Conservation (phyloP, 1,284 basidiomycete genomes). For the Trichosporon asahii region DNA sequence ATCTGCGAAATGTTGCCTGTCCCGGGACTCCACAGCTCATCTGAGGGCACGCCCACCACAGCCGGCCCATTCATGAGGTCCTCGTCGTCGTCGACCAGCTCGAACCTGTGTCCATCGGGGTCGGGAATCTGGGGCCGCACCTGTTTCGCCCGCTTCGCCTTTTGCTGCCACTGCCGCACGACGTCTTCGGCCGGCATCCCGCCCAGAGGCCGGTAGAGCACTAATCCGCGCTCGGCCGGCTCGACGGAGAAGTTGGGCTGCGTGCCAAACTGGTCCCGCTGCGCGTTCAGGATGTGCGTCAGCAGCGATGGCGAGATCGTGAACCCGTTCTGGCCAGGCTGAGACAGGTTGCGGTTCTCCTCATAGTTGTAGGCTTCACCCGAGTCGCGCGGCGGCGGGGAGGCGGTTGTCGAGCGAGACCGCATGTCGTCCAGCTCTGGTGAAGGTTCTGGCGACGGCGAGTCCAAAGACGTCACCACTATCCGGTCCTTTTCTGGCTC, state of each 20-base stretch:
- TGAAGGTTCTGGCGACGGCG: slow-evolving; percentile 24
- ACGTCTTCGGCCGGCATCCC: slow-evolving; percentile 23
- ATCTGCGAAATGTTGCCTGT: background rate
- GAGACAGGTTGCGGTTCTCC: slow-evolving; percentile 29
- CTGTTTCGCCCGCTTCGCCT: background rate
- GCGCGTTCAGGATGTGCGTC: slow-evolving; percentile 43
- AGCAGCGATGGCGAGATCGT: slow-evolving; percentile 46
- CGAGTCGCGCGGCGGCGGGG: background rate
- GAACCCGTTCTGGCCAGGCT: slow-evolving; percentile 46
- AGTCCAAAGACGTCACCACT: slow-evolving; percentile 37
- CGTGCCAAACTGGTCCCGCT: slow-evolving; percentile 27
- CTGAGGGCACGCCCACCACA: slow-evolving; percentile 6
- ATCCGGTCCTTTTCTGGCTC: slow-evolving; percentile 50
- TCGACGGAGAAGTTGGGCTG: slow-evolving; percentile 7
- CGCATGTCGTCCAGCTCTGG: slow-evolving; percentile 19
- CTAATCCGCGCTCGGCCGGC: slow-evolving; percentile 29
- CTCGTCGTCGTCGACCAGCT: slow-evolving; percentile 22
- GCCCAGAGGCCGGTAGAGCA: slow-evolving; percentile 42
- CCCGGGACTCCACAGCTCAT: background rate
- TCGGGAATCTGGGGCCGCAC: background rate
- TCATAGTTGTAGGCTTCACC: slow-evolving; percentile 18
- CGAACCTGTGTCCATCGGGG: slow-evolving; percentile 13
- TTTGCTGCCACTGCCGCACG: slow-evolving; percentile 19
- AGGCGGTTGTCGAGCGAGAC: slow-evolving; percentile 23
- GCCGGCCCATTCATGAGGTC: slow-evolving; percentile 14